phyloP scores from a whole-genome alignment of 768 basidiomycete species.

The Fomitopsis pulvina region DNA sequence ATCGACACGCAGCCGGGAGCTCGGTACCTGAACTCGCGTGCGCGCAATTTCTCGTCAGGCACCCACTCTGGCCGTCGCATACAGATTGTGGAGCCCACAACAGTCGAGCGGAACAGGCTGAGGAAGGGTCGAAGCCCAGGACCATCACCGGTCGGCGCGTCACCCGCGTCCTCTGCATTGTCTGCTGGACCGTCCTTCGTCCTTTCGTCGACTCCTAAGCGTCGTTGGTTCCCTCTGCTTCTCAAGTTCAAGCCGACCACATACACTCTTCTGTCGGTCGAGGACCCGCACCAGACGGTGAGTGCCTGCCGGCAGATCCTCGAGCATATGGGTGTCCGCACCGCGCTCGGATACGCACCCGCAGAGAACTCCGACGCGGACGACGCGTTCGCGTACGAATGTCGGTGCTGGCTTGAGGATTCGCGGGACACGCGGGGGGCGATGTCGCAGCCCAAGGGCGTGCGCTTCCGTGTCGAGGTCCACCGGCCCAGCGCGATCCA shows the following conservation, averaged over 20 bases:
- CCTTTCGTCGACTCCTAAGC: conserved; percentile 45
- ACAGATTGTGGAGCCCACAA: conserved; percentile 47
- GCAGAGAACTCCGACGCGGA: conserved; percentile 1
- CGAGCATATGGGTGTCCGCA: conserved; percentile 61
- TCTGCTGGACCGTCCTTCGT: conserved; percentile 24
- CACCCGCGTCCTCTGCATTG: conserved; percentile 39
- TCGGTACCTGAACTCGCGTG: conserved; percentile 1
- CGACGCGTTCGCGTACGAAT: conserved; percentile 39
- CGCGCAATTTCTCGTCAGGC: conserved; percentile 39
- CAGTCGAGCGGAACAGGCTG: conserved; percentile 13
- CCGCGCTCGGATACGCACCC: conserved; percentile 47
- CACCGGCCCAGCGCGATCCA: conserved; percentile 35
- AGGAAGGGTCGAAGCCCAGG: conserved; percentile 14
- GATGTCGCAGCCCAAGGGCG: conserved; percentile 54
- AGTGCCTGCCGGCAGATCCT: conserved; percentile 71
- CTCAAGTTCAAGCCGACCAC: conserved; percentile 78
- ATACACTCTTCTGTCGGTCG: conserved; percentile 50
- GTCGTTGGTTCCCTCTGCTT: conserved; percentile 75
- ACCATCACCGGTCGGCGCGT: conserved; percentile 32
- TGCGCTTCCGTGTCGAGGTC: conserved; percentile 82
- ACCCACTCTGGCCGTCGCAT: conserved; percentile 28
- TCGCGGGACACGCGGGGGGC: conserved; percentile 47
- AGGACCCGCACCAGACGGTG: conserved; percentile 57
- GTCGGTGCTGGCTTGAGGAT: conserved; percentile 77
- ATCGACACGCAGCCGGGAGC: conserved; percentile 7